These are phyloP conservation scores for Poa pratensis DNA, from an alignment of 176 grass and related monocot genomes.

Conservation along the genomic window DNA sequence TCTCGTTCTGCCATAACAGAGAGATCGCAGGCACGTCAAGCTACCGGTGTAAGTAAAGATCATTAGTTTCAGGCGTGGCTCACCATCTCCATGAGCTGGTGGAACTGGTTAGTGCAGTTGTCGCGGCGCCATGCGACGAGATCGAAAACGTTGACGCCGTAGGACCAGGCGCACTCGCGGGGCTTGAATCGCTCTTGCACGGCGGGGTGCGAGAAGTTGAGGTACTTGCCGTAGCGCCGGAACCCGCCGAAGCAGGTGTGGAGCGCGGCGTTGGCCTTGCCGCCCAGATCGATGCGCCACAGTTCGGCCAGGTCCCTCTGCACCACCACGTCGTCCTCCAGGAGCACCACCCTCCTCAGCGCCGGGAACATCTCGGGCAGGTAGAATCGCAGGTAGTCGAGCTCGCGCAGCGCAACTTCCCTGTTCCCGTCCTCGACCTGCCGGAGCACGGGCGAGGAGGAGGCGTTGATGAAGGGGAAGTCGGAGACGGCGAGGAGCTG, in stretches of 20 bases:
- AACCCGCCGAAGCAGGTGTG: constrained; percentile 92
- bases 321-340: constrained; percentile 95
- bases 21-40: background rate
- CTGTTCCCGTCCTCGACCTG: constrained; percentile 65
- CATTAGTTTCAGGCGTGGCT: background rate
- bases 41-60: background rate
- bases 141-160: constrained; percentile 70
- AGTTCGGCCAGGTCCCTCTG: constrained; percentile 78
- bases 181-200: constrained; percentile 59
- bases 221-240: constrained; percentile 70
- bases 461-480: constrained; percentile 74
- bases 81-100: constrained; percentile 52
- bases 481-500: constrained; percentile 59
- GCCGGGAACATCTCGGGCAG: constrained; percentile 85
- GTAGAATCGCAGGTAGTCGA: constrained; percentile 88
- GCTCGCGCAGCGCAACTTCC: constrained; percentile 67
- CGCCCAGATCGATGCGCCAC: constrained; percentile 73
- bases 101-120: constrained; percentile 53
- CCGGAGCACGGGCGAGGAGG: constrained; percentile 68
- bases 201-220: constrained; percentile 77
- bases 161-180: constrained; percentile 79
- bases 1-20: constrained; percentile 65
- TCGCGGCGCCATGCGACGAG: constrained; percentile 54
- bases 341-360: constrained; percentile 67
- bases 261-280: constrained; percentile 73